Base-by-base conservation (phyloP, 108 stramenopile species). In the Schizochytrium sp. region DNA sequence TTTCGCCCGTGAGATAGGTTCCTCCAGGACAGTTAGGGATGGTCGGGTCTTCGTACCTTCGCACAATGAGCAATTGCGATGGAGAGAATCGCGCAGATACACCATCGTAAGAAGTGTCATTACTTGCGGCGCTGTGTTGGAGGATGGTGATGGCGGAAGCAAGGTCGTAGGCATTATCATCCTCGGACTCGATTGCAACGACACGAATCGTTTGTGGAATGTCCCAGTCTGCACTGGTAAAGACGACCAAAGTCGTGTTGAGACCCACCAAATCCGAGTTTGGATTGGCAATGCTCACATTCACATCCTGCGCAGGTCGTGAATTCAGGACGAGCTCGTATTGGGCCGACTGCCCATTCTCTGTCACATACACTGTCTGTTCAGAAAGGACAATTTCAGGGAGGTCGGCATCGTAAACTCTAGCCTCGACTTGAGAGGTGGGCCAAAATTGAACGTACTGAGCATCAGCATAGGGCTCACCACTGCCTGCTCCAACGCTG, bases 261-360 rank as follows among this genome's bases (percentile, higher is more conserved):
- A 83, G 43, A 12, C 25, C 19, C 6, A 83, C 28, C 18, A 83
- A 45, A 83, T 83, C 76, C 5, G 89, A 23, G 21, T 41, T 87
- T 4, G 57, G 28, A 18, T 25, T 87, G 16, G 43, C 72, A 8
- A 90, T 72, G 28, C 44, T 91, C 25, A 91, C 90, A 1, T 41
- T 90, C 6, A 91, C 51, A 5, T 87, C 76, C 4, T 89, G 21
- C 5, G 5, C 57, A n/a, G 91, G 91, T 19, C n/a, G 51, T 4
- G 91, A 34, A 41, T 47, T 41, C 25, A 91, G 89, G 18, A 57
- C 89, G n/a, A 91, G 44, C 25, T 90, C 89, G 88, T 91, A 91
- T 16, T 45, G 41, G 43, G 72, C 88, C 47, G 44, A 34, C 5
- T 63, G 19, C 3, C 90, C 90, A 23, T 88, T 87, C 48, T 91